These are phyloP conservation scores for Lachancea quebecensis DNA, from an alignment of 805 yeast genomes.

Conservation along the genomic window DNA sequence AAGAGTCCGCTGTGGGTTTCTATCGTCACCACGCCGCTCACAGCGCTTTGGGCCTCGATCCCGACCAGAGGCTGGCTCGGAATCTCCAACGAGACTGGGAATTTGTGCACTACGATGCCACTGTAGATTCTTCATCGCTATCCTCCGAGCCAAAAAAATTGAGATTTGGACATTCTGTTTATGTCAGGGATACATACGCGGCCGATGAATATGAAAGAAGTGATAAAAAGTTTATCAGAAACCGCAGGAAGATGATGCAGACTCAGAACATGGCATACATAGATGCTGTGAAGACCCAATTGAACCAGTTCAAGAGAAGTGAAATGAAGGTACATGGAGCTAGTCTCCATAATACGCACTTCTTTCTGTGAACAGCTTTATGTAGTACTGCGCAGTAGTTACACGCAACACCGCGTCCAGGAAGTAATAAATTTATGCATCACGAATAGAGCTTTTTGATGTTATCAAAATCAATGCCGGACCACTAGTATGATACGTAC, in stretches of 20 bases:
- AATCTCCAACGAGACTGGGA: conserved; percentile 23
- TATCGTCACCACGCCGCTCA: conserved; percentile 13
- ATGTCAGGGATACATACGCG: conserved; percentile 26
- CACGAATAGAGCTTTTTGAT: too few relatives aligned
- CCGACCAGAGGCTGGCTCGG: conserved; percentile 8
- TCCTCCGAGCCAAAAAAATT: not conserved
- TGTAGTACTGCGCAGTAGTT: too few relatives aligned
- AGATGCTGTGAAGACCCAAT: conserved; percentile 48
- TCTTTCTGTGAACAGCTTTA: conserved; percentile 31
- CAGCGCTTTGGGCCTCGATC: not conserved
- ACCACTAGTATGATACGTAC: too few relatives aligned
- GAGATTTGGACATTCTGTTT: conserved; percentile 23
- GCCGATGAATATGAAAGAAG: conserved; percentile 25
- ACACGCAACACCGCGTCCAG: too few relatives aligned
- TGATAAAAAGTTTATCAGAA: conserved; percentile 18
- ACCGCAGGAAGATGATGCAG: conserved; percentile 18
- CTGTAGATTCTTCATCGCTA: not conserved
- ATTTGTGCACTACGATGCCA: conserved; percentile 15
- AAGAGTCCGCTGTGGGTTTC: conserved; percentile 17
- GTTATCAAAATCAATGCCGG: too few relatives aligned
- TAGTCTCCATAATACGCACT: conserved; percentile 58
- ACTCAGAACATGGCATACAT: conserved; percentile 15
- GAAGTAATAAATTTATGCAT: too few relatives aligned
- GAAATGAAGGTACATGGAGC: conserved; percentile 65
- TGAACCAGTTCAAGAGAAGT: conserved; percentile 54